These are phyloP conservation scores for Rubus parviflorus DNA, from an alignment of 306 rosid species.

Conservation along the genomic window DNA sequence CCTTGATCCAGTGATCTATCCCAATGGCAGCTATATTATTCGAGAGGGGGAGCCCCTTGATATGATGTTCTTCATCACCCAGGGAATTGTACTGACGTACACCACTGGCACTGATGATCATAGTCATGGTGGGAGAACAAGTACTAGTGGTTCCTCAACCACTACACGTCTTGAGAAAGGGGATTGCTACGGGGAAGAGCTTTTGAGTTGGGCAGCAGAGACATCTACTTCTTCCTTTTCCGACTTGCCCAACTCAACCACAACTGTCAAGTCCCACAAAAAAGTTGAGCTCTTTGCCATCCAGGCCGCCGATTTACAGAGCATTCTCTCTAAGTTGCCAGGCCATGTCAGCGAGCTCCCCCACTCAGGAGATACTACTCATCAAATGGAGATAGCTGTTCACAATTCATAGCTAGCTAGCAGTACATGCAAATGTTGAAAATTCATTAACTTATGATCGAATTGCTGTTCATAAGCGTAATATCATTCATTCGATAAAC, in stretches of 20 bases:
- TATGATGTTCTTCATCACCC: not conserved
- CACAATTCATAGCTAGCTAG: no score
- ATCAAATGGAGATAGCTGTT: no score
- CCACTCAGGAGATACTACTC: not conserved
- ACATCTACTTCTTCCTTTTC: not conserved
- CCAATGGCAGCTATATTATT: not conserved
- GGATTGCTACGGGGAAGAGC: not conserved
- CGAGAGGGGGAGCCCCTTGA: not conserved
- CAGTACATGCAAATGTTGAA: no score
- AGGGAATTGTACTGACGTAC: not conserved
- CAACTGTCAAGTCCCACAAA: not conserved
- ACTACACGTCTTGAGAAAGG: not conserved
- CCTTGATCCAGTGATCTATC: not conserved
- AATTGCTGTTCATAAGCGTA: no score
- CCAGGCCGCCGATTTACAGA: not conserved
- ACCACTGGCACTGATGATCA: no score
- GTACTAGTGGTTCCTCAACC: not conserved
- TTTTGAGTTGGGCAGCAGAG: not conserved
- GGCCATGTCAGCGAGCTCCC: not conserved
- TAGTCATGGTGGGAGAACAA: not conserved
- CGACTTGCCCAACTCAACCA: not conserved
- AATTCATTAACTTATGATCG: no score
- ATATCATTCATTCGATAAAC: no score
- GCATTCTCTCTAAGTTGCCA: not conserved
- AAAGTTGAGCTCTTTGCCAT: slow-evolving; percentile 1